Conservation (phyloP, 129 eudicot species). For the Saposhnikovia divaricata region DNA sequence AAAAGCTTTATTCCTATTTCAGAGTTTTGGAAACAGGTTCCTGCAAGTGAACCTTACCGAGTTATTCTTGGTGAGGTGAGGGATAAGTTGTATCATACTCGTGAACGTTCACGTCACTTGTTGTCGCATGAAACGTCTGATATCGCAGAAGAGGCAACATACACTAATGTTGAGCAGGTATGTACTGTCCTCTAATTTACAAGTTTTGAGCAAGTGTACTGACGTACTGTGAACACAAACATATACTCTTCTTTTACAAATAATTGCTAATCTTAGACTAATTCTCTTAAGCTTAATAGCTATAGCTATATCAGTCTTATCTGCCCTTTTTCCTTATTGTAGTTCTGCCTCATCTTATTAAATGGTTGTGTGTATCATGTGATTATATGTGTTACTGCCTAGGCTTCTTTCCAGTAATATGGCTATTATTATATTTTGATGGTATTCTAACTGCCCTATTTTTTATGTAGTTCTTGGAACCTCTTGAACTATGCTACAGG, state of each 20-base stretch:
- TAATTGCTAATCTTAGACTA: background rate
- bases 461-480: constrained; percentile 73
- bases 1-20: constrained; percentile 13
- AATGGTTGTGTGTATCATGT: background rate
- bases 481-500: constrained; percentile 92
- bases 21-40: constrained; percentile 96
- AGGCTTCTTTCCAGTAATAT: background rate
- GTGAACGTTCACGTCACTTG: constrained; percentile 89
- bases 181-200: background rate
- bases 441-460: background rate
- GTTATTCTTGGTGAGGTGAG: constrained; percentile 96
- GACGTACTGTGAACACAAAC: no score
- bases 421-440: background rate
- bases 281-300: no score
- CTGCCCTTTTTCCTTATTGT: background rate
- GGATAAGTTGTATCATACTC: constrained; percentile 79
- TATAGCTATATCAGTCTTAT: background rate
- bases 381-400: background rate
- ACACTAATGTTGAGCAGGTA: constrained; percentile 85
- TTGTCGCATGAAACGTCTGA: constrained; percentile 76
- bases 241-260: background rate
- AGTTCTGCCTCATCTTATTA: background rate
- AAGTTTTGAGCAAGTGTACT: background rate
- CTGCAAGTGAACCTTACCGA: constrained; percentile 91
- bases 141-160: constrained; percentile 79